These are phyloP conservation scores for Cutaneotrichosporon dermatis DNA, from an alignment of 1,284 basidiomycete species.

Conservation along the genomic window DNA sequence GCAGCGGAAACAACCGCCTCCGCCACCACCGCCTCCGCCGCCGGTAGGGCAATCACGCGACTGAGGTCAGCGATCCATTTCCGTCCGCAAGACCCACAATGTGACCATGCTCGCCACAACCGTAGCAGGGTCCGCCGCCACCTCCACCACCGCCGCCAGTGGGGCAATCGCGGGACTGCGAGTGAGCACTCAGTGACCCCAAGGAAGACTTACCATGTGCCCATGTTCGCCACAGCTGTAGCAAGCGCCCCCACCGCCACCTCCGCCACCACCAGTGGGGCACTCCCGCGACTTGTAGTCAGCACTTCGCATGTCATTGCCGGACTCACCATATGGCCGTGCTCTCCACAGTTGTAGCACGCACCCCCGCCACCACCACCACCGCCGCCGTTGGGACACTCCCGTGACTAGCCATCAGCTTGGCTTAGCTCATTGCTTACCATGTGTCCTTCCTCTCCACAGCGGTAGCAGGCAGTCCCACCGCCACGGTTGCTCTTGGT, in stretches of 20 bases:
- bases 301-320: not conserved
- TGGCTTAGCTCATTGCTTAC: constrained; percentile 3
- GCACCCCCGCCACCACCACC: constrained; percentile 9
- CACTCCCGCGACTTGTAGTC: constrained; percentile 3
- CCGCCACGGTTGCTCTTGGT: constrained; percentile 4
- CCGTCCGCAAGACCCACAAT: constrained; percentile 1
- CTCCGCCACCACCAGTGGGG: not conserved
- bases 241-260: constrained; percentile 9
- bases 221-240: constrained; percentile 16
- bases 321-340: constrained; percentile 7
- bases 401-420: constrained; percentile 12
- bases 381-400: constrained; percentile 10
- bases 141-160: not conserved
- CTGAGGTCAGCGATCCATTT: constrained; percentile 1
- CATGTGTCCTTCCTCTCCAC: constrained; percentile 17
- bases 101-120: constrained; percentile 25
- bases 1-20: too few relatives aligned
- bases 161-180: not conserved
- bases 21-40: too few relatives aligned
- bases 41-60: constrained; percentile 11
- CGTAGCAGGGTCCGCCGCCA: constrained; percentile 18
- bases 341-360: constrained; percentile 11
- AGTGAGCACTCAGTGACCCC: not conserved
- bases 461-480: constrained; percentile 12
- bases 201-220: constrained; percentile 15